phyloP scores from a whole-genome alignment of 495 filamentous ascomycete species.

The Aspergillus egyptiacus region DNA sequence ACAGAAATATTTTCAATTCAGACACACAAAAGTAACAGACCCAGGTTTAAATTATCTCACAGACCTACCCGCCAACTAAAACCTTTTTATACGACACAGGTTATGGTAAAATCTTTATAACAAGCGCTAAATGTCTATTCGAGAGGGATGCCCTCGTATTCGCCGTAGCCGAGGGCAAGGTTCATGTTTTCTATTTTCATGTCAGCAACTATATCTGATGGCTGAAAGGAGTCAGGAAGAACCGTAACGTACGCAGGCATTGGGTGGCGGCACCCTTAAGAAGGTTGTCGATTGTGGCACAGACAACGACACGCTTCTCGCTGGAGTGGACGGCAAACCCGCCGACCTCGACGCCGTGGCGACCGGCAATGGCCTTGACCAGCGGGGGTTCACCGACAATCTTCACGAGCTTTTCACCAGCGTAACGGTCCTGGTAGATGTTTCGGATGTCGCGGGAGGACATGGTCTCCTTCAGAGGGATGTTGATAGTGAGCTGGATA shows the following conservation, averaged over 20 bases:
- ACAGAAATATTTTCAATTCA: slow-evolving; percentile 13
- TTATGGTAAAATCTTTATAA: slow-evolving; percentile 3
- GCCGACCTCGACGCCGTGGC: slow-evolving; percentile 91
- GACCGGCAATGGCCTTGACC: slow-evolving; percentile 84
- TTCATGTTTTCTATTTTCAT: slow-evolving; percentile 82
- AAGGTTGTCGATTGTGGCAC: slow-evolving; percentile 96
- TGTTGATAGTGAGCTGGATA: slow-evolving; percentile 70
- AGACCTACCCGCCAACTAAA: slow-evolving; percentile 22
- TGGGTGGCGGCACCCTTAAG: slow-evolving; percentile 96
- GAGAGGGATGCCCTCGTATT: slow-evolving; percentile 86
- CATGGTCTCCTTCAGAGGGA: slow-evolving; percentile 79
- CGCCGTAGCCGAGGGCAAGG: slow-evolving; percentile 83
- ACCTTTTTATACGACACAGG: slow-evolving; percentile 16
- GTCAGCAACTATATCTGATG: slow-evolving; percentile 4
- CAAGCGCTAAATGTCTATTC: slow-evolving; percentile 35
- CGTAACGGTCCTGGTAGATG: slow-evolving; percentile 93
- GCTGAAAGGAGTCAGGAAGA: background rate
- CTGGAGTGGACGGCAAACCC: slow-evolving; percentile 86
- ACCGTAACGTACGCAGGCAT: slow-evolving; percentile 70
- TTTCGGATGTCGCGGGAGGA: slow-evolving; percentile 87
- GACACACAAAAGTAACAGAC: slow-evolving; percentile 12
- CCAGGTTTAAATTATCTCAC: slow-evolving; percentile 14
- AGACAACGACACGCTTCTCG: slow-evolving; percentile 87
- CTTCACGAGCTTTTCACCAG: slow-evolving; percentile 90
- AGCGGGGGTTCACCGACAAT: slow-evolving; percentile 79